phyloP scores from a whole-genome alignment of 257 asterid species.

The Rhazya stricta region DNA sequence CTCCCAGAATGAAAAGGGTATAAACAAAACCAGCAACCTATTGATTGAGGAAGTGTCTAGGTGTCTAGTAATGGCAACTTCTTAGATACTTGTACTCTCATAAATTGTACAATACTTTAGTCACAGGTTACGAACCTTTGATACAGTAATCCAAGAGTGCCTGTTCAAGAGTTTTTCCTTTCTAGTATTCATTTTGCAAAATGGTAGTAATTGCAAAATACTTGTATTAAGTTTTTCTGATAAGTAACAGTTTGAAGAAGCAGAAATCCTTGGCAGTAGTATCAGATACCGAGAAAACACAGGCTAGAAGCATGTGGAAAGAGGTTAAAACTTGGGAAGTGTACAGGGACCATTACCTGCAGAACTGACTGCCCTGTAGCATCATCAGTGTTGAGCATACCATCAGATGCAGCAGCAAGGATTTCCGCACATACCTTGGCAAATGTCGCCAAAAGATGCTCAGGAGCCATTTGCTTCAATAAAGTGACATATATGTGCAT shows the following conservation, averaged over 20 bases:
- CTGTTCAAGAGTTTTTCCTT: neutral
- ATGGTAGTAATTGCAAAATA: neutral
- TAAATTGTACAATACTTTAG: no score
- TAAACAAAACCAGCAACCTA: neutral
- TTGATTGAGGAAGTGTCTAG: neutral
- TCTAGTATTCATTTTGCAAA: neutral
- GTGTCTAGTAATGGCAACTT: no score
- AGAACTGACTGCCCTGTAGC: conserved; percentile 69
- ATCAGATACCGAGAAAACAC: neutral
- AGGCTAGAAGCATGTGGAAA: neutral
- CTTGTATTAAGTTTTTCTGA: neutral
- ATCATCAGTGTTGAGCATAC: conserved; percentile 72
- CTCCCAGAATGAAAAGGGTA: neutral
- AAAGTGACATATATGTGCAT: conserved; percentile 75
- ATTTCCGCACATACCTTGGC: conserved; percentile 95
- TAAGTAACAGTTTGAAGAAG: neutral
- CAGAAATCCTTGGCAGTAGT: neutral
- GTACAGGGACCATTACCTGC: conserved; percentile 43
- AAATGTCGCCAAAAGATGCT: conserved; percentile 87
- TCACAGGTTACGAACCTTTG: neutral
- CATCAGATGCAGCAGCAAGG: conserved; percentile 91
- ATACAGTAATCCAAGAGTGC: neutral
- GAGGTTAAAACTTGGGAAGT: neutral
- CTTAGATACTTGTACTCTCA: neutral
- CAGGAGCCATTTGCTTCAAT: conserved; percentile 96